Conservation (phyloP, 2,329 filamentous ascomycete species). For the Geosmithia flava region DNA sequence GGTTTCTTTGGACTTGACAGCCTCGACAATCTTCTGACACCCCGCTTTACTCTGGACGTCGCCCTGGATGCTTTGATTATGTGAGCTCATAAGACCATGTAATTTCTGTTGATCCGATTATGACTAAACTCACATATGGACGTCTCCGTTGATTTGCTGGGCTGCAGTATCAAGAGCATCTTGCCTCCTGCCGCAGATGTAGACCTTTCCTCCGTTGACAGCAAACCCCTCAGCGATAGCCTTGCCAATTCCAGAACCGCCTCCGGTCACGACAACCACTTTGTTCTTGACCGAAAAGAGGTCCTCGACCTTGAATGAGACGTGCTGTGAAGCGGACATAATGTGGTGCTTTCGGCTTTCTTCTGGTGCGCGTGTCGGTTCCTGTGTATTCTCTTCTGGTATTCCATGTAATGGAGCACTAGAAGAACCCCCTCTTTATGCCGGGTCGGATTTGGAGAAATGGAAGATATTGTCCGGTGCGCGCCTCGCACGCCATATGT, state of each 20-base stretch:
- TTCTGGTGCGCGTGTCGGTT: too few species aligned
- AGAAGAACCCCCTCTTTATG: too few species aligned
- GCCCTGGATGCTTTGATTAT: conserved; percentile 12
- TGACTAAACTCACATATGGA: conserved; percentile 6
- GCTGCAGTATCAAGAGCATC: conserved; percentile 24
- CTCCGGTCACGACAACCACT: conserved; percentile 29
- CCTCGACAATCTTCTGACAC: conserved; percentile 10
- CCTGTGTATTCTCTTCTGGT: too few species aligned
- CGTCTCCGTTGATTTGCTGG: conserved; percentile 8
- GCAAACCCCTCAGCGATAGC: conserved; percentile 28
- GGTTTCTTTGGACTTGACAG: conserved; percentile 8
- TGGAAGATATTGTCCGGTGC: too few species aligned
- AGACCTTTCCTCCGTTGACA: conserved; percentile 31
- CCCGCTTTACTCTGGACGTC: conserved; percentile 12
- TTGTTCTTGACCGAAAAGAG: conserved; percentile 24
- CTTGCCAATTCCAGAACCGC: conserved; percentile 30
- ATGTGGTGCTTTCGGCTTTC: neutral
- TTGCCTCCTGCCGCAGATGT: conserved; percentile 27
- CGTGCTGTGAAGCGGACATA: conserved; percentile 6
- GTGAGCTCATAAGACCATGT: neutral
- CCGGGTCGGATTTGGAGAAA: too few species aligned
- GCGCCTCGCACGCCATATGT: too few species aligned
- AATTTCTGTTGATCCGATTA: neutral
- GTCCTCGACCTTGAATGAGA: conserved; percentile 11
- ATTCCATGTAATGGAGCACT: too few species aligned